Evolutionary conservation across 1,139 yeast species (phyloP), one percentile per base, ranked within the genome.

Genomic region (Nadsonia commutata): DNA sequence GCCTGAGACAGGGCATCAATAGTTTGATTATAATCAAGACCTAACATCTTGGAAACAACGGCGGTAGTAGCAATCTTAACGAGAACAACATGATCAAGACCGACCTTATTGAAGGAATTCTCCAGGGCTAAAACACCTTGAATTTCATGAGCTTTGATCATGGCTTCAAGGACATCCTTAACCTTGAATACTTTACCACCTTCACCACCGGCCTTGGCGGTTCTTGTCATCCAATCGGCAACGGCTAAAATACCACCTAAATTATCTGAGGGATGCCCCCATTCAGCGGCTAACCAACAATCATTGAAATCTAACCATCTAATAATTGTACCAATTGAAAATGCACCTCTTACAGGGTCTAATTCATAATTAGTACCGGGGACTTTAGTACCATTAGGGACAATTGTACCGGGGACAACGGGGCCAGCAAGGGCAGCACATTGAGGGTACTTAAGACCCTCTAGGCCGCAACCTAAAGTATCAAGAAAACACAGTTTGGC

Each of bases 181-280:
- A 74, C 64, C 48, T 64, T 70, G 61, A 71, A 69, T 18, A 62
- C 50, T 49, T 62, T 59, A 42, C 65, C 65, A 20, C 68, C 72
- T 44, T 61, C 61, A 18, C 61, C 55, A 36, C 58, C 58, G 22
- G 69, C 66, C 55, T 67, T 69, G 46, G 66, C 60, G 27, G 65
- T 56, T 49, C 78, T 65, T 41, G 76, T 70, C 49, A 71, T 63
- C 64, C 72, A 68, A 55, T 74, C 79, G 19, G 78, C 72, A 31
- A 74, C 75, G 1, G 79, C 76, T 20, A 74, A 57, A 46, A 74
- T 73, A 41, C 76, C 76, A 41, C 78, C 79, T 47, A 74, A 51
- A 56, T 74, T 74, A 55, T 74, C 80, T 18, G 76, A 70, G 21
- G 79, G 79, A 56, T 74, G 79, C 5, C 80, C 80, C 79, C 80